phyloP scores from a whole-genome alignment of 73 alveolate genomes.

The Paramecium octaurelia region DNA sequence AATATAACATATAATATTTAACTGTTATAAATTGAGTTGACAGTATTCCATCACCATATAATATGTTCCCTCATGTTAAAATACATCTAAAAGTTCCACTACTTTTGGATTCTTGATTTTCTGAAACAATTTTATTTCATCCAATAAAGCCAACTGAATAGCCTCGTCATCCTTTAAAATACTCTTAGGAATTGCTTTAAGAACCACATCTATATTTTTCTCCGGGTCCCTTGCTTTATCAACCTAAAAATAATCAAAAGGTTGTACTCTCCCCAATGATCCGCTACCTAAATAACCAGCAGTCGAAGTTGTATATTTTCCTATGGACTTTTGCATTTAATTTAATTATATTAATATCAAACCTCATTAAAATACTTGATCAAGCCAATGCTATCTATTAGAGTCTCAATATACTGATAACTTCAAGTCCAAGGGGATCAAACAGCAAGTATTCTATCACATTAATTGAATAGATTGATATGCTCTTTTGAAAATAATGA shows the following conservation, averaged over 20 bases:
- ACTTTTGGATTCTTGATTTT: not conserved
- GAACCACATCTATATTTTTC: not conserved
- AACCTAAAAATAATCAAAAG: not conserved
- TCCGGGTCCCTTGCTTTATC: not conserved
- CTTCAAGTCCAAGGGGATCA: no score
- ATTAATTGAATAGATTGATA: no score
- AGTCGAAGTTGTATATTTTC: not conserved
- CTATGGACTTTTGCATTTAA: not conserved
- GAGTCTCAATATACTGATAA: no score
- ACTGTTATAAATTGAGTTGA: conserved; percentile 4
- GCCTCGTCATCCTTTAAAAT: conserved; percentile 30
- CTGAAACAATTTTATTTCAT: not conserved
- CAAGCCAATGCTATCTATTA: no score
- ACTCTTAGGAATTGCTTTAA: not conserved
- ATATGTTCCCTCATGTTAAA: not conserved
- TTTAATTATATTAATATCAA: not conserved
- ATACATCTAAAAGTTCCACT: not conserved
- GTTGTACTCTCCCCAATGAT: not conserved
- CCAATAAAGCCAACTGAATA: not conserved
- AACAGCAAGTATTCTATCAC: no score
- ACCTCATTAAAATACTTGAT: not conserved
- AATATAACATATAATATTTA: not conserved
- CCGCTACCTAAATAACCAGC: not conserved
- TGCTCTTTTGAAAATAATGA: no score
- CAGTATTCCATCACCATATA: conserved; percentile 13